Conservation (phyloP, 2,329 filamentous ascomycete species). For the Leptographium flavum region DNA sequence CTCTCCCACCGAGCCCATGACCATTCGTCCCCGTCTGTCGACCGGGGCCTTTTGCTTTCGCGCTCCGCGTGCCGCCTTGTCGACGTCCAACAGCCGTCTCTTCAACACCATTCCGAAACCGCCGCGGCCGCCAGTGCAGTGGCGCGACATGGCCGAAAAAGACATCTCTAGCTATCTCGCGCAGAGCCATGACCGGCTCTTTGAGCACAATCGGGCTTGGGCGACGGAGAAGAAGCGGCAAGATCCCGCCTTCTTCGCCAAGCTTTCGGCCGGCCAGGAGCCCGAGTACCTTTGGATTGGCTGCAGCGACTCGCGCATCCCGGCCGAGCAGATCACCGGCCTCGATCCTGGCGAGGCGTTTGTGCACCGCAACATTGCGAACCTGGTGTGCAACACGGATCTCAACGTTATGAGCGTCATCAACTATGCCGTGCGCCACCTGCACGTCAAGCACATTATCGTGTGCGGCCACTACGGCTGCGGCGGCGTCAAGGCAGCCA, state of each 20-base stretch:
- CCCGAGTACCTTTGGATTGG: constrained; percentile 78
- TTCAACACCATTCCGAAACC: neutral
- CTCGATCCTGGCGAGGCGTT: constrained; percentile 83
- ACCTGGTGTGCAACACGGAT: constrained; percentile 68
- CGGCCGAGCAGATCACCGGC: constrained; percentile 77
- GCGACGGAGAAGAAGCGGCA: constrained; percentile 40
- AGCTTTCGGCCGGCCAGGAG: constrained; percentile 48
- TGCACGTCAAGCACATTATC: constrained; percentile 69
- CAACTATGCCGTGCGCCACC: constrained; percentile 70
- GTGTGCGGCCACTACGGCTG: constrained; percentile 71
- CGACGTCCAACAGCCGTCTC: neutral
- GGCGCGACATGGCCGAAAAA: constrained; percentile 11
- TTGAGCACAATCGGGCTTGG: constrained; percentile 55
- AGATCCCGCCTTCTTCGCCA: constrained; percentile 52
- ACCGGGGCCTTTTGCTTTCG: too few relatives aligned
- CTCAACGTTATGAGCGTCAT: constrained; percentile 34
- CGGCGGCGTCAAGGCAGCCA: constrained; percentile 27
- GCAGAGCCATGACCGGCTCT: constrained; percentile 51
- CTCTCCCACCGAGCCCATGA: too few relatives aligned
- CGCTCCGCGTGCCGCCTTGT: neutral
- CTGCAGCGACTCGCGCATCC: constrained; percentile 80
- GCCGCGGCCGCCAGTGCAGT: neutral
- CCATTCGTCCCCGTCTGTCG: too few relatives aligned
- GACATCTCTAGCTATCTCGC: constrained; percentile 41
- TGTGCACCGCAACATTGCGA: constrained; percentile 90